A percentile compares a stretch with the other conserved stretches of the same genome.
phyloP scores from a whole-genome alignment of 116 monocot genomes.

The Cymodocea nodosa region DNA sequence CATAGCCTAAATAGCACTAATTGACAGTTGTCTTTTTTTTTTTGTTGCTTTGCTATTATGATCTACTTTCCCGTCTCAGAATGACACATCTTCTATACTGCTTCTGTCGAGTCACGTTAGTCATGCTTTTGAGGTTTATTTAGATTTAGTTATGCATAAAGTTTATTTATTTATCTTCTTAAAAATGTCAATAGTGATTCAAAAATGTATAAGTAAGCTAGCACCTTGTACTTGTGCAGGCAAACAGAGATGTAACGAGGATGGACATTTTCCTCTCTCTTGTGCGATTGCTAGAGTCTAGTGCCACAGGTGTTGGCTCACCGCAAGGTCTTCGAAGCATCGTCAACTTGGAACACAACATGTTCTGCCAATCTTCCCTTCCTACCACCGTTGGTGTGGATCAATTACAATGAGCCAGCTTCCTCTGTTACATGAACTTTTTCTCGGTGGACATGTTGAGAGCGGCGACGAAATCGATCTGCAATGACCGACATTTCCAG shows the following conservation, averaged over 20 bases:
- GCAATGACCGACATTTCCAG: constrained; percentile 37
- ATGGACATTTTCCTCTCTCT: constrained; percentile 93
- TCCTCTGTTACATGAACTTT: not conserved
- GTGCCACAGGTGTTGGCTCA: constrained; percentile 1
- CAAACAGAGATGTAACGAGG: constrained; percentile 86
- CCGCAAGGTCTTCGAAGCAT: constrained; percentile 14
- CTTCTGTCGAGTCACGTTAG: no score
- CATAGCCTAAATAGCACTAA: no score
- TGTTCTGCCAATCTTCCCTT: constrained; percentile 23
- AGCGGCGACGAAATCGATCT: constrained; percentile 15
- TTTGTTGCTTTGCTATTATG: no score
- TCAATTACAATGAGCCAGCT: constrained; percentile 10
- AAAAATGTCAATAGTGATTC: no score
- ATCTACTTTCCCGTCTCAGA: no score
- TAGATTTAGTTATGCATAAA: no score
- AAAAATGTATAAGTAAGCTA: no score
- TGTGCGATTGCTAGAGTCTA: constrained; percentile 43
- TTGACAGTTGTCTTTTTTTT: no score
- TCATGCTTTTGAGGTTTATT: no score
- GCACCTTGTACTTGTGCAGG: constrained; percentile 27
- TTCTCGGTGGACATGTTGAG: constrained; percentile 26
- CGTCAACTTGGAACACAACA: constrained; percentile 10
- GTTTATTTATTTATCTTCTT: no score
- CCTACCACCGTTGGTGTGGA: constrained; percentile 30
- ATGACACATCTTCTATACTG: no score